These are phyloP conservation scores for Termitomyces sp. DNA, from an alignment of 768 basidiomycete species.

Conservation along the genomic window DNA sequence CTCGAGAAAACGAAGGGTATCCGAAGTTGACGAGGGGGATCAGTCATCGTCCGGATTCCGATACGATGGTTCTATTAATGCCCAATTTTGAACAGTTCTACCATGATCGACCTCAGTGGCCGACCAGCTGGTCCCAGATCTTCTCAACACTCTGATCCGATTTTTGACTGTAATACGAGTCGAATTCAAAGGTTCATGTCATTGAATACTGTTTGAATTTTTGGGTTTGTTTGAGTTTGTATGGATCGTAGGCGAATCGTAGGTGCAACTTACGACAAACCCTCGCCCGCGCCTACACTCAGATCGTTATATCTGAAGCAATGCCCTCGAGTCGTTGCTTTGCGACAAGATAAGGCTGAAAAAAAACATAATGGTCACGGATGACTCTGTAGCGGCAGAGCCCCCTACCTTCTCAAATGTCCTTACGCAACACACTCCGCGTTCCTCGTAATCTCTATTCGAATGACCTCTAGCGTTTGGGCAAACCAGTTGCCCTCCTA, in stretches of 20 bases:
- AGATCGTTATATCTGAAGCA: background rate
- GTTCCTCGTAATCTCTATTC: background rate
- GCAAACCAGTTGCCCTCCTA: background rate
- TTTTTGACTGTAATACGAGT: background rate
- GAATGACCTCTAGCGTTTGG: background rate
- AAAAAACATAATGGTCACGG: background rate
- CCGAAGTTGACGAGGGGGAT: background rate
- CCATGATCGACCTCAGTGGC: too few relatives aligned
- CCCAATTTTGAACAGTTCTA: background rate
- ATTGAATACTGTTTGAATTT: background rate
- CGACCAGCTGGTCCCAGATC: background rate
- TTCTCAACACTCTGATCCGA: background rate
- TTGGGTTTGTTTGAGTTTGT: background rate
- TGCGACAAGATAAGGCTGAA: background rate
- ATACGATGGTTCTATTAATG: background rate
- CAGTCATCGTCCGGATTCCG: background rate
- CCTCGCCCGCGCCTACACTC: too few relatives aligned
- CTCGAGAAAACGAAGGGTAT: constrained; percentile 25
- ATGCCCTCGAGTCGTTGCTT: too few relatives aligned
- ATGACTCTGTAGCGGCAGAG: background rate
- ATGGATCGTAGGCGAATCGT: background rate
- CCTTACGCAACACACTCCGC: background rate
- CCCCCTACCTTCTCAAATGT: background rate
- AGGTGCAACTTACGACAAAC: background rate
- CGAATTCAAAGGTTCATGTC: background rate